Evolutionary conservation across 306 rosid genomes (phyloP), one percentile per base, ranked within the genome.

Genomic region (Quercus engelmannii): DNA sequence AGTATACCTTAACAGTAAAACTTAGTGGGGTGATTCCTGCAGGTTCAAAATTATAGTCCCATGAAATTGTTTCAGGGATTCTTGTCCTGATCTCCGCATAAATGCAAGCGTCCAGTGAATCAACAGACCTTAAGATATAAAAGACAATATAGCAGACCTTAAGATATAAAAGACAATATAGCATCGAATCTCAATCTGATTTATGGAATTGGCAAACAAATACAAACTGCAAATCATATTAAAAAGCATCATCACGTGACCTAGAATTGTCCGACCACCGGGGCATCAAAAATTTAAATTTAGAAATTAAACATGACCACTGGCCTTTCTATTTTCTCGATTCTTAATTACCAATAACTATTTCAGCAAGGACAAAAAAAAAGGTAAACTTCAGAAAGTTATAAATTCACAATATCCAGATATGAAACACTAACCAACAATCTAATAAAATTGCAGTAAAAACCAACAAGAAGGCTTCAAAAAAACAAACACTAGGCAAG

Each of bases 31-130:
- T 86, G 77, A 85, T 83, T 83, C 95, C 95, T 55, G 95, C 93
- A 81, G 97, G 93, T 88, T 94, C 97, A 87, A 94, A 94, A 87
- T 88, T 91, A 88, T 88, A 94, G 85, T 94, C 95, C 97, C 97
- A 94, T 6, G 97, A 88, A 63, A 86, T 80, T 13, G 97, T 91
- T 38, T 94, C 99, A 41, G 97, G 99, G 75, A 94, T 94, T 78
- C 97, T 88, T 64, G 99, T 94, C 82, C 97, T 90, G 84, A 94
- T 90, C 88, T 94, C 97, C 26, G 99, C 99, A 81, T 88, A 92
- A 83, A 92, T 88, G 87, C 99, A 87, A 18, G 88, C 88, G 79
- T 90, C 91, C 79, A 52, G 76, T 15, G 92, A 89, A 86, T 94
- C 99, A 30, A 94, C 90, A 51, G 97, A 91, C 90, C 97, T 94